Percentiles rank a stretch among this genome's conserved stretches.
phyloP scores from a whole-genome alignment of 2,329 filamentous ascomycete genomes.

The Aspergillus tanneri region DNA sequence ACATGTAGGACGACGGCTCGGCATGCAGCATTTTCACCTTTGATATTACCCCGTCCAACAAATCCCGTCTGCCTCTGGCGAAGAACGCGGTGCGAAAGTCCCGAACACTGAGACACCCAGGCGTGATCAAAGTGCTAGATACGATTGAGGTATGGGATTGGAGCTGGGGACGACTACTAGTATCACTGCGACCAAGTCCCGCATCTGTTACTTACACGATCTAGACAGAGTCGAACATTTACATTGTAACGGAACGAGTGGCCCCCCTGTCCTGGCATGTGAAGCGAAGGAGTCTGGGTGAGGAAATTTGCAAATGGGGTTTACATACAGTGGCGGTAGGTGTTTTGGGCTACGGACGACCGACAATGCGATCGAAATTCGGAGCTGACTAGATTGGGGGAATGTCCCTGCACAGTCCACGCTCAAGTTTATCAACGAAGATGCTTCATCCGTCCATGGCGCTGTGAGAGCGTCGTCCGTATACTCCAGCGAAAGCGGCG shows the following conservation, averaged over 20 bases:
- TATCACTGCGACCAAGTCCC: not conserved
- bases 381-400: not conserved
- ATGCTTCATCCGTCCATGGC: slow-evolving; percentile 88
- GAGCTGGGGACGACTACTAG: not conserved
- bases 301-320: slow-evolving; percentile 97
- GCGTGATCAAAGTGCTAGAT: slow-evolving; percentile 89
- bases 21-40: slow-evolving; percentile 97
- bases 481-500: slow-evolving; percentile 91
- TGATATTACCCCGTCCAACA: slow-evolving; percentile 78
- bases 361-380: not conserved
- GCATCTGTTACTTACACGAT: slow-evolving; percentile 14
- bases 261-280: slow-evolving; percentile 87
- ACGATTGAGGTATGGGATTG: slow-evolving; percentile 73
- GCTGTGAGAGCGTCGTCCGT: slow-evolving; percentile 81
- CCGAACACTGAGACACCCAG: slow-evolving; percentile 87
- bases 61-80: slow-evolving; percentile 77
- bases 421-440: slow-evolving; percentile 91
- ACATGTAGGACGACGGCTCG: slow-evolving; percentile 78
- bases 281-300: slow-evolving; percentile 78
- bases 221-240: slow-evolving; percentile 90
- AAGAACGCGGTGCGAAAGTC: slow-evolving; percentile 93
- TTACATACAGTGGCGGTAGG: slow-evolving; percentile 77
- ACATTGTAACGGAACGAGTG: slow-evolving; percentile 90
- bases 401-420: slow-evolving; percentile 62
- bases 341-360: no score